Percentiles rank a stretch among this genome's conserved stretches.
Conservation (phyloP, 2,329 filamentous ascomycete species). For the Verticillium klebahnii region DNA sequence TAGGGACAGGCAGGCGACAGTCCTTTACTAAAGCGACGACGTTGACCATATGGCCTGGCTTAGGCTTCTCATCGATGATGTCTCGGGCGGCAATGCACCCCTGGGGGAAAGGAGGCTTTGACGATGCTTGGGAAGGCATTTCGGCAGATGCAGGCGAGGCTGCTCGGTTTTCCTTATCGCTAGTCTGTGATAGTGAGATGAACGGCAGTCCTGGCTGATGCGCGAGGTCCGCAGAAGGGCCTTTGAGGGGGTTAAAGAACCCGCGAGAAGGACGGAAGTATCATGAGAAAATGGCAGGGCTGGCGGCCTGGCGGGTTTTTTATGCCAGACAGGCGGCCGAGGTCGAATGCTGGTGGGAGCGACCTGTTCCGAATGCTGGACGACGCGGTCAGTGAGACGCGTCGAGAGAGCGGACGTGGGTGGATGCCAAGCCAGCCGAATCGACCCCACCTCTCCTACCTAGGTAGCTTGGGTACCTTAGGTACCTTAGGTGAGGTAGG, state of each 20-base stretch:
- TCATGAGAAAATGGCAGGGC: no score
- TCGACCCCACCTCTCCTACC: neutral
- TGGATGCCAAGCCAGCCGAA: no score
- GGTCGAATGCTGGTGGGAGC: no score
- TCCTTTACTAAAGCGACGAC: slow-evolving; percentile 71
- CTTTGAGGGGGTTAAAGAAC: no score
- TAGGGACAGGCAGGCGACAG: slow-evolving; percentile 45
- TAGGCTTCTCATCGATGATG: slow-evolving; percentile 35
- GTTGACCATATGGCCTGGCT: slow-evolving; percentile 35
- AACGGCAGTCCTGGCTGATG: no score
- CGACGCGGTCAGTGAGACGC: neutral
- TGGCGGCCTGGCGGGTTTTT: no score
- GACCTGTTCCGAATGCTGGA: neutral
- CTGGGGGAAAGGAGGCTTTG: slow-evolving; percentile 22
- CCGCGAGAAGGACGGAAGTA: no score
- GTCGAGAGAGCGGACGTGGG: neutral
- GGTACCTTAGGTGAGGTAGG: no score
- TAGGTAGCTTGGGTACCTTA: no score
- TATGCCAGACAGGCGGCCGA: no score
- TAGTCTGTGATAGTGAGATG: neutral
- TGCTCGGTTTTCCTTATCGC: neutral
- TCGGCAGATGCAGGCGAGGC: neutral
- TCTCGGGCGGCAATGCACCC: slow-evolving; percentile 36
- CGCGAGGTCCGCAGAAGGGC: no score
- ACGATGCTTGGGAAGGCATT: neutral